These are phyloP conservation scores for Suillus cothurnatus DNA, from an alignment of 768 basidiomycete genomes.

Conservation along the genomic window DNA sequence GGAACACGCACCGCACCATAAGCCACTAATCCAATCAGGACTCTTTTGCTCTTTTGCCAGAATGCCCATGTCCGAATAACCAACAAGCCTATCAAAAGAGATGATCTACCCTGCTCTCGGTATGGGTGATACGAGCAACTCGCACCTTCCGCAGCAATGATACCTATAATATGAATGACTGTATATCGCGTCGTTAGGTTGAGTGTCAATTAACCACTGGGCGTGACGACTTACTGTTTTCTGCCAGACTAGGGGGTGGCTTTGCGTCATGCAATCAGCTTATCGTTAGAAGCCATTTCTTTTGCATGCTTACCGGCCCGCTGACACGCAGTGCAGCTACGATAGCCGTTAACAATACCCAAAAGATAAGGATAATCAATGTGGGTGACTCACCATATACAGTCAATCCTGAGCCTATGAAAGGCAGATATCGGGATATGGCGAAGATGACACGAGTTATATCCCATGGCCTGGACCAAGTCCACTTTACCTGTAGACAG, in stretches of 20 bases:
- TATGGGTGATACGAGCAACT: neutral
- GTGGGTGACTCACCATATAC: conserved; percentile 15
- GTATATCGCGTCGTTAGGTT: neutral
- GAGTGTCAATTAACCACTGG: neutral
- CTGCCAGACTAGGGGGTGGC: conserved; percentile 1
- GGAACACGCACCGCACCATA: conserved; percentile 13
- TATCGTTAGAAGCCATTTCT: conserved; percentile 3
- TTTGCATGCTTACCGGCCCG: neutral
- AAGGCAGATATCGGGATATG: conserved; percentile 25
- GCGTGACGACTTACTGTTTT: conserved; percentile 14
- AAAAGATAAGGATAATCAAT: conserved; percentile 6
- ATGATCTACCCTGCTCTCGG: neutral
- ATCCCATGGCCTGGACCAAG: conserved; percentile 23
- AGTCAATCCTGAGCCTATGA: conserved; percentile 14
- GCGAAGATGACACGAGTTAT: conserved; percentile 17
- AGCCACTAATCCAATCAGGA: conserved; percentile 16
- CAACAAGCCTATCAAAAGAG: conserved; percentile 17
- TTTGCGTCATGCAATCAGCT: neutral
- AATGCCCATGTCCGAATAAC: conserved; percentile 24
- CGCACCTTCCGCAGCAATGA: conserved; percentile 12
- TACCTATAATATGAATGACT: conserved; percentile 13
- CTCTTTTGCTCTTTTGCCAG: conserved; percentile 16
- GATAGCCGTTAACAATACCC: neutral
- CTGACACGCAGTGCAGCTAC: conserved; percentile 6
- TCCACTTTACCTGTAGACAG: conserved; percentile 17